phyloP scores from a whole-genome alignment of 441 rosid species.

The Omphalea diandra region DNA sequence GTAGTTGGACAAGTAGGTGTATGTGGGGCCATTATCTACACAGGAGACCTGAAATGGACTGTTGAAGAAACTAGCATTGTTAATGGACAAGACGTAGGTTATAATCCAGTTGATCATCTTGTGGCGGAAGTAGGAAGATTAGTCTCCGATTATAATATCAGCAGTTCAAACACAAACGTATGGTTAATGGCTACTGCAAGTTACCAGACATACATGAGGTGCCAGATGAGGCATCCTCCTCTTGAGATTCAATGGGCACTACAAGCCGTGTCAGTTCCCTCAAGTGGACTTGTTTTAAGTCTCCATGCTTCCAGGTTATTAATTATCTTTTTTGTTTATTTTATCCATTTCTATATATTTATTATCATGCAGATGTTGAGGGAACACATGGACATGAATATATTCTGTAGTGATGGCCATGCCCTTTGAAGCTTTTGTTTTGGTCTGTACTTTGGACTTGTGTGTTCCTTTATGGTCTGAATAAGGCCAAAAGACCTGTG shows the following conservation, averaged over 20 bases:
- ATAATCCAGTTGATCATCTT: constrained; percentile 58
- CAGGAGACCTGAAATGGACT: constrained; percentile 81
- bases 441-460: constrained; percentile 28
- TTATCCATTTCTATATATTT: constrained; percentile 3
- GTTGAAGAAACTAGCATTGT: constrained; percentile 24
- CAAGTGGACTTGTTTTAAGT: constrained; percentile 71
- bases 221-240: constrained; percentile 81
- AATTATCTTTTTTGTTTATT: constrained; percentile 3
- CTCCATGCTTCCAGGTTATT: constrained; percentile 73
- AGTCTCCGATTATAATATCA: constrained; percentile 42
- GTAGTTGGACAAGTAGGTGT: constrained; percentile 22
- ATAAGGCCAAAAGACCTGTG: constrained; percentile 45
- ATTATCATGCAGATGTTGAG: background rate
- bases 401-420: background rate
- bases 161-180: constrained; percentile 41
- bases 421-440: constrained; percentile 23
- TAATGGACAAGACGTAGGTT: constrained; percentile 29
- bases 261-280: constrained; percentile 84
- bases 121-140: constrained; percentile 65
- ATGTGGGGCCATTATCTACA: constrained; percentile 64
- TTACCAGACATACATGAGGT: constrained; percentile 75
- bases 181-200: constrained; percentile 82
- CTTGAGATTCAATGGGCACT: constrained; percentile 80
- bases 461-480: constrained; percentile 37
- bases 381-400: background rate